These are phyloP conservation scores for Hypoxylon sp. DNA, from an alignment of 2,329 filamentous ascomycete species.

Conservation along the genomic window DNA sequence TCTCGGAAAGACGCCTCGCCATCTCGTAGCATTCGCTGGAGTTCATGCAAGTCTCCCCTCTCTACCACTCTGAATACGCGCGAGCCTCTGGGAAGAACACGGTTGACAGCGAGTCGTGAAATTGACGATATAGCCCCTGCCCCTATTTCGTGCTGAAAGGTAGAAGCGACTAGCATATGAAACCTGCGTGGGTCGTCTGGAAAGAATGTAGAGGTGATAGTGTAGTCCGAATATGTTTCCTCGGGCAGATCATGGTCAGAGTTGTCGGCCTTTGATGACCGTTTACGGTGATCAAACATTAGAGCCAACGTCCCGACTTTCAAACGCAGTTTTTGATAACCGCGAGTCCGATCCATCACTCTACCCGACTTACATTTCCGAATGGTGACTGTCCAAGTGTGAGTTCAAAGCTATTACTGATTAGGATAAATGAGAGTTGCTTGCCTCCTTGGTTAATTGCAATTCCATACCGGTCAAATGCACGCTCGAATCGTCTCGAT, in stretches of 20 bases:
- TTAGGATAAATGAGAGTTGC: neutral
- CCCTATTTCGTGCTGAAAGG: neutral
- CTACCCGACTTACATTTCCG: neutral
- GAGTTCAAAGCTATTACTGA: neutral
- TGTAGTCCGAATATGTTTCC: neutral
- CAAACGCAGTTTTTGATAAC: neutral
- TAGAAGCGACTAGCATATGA: slow-evolving; percentile 4
- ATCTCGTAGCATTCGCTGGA: neutral
- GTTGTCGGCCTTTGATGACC: neutral
- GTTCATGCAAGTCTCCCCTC: neutral
- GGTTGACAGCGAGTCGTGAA: slow-evolving; percentile 1
- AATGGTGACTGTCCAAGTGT: neutral
- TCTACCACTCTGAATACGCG: neutral
- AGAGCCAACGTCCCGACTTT: neutral
- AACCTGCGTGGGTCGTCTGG: slow-evolving; percentile 2
- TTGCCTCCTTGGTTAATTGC: neutral
- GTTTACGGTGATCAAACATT: neutral
- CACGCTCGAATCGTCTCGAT: slow-evolving; percentile 1
- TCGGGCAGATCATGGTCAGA: neutral
- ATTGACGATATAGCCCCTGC: neutral
- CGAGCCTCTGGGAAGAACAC: neutral
- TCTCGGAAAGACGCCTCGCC: slow-evolving; percentile 4
- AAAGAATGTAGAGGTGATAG: neutral
- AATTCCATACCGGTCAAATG: neutral
- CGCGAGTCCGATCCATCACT: neutral